phyloP scores from a whole-genome alignment of 306 rosid genomes.

The Lathyrus sativus region DNA sequence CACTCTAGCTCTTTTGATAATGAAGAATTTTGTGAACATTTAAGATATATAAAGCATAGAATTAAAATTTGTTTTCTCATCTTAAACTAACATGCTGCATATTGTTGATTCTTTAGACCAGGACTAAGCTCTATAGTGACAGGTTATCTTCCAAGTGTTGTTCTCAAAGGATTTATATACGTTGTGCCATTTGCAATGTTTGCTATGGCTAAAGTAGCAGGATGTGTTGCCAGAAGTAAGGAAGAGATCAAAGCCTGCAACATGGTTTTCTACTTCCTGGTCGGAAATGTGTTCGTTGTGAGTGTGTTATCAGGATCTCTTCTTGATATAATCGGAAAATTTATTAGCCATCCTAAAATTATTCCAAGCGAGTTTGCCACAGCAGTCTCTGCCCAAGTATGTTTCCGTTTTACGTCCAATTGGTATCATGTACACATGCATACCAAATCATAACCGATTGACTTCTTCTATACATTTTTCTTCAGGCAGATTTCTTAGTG shows the following conservation, averaged over 20 bases:
- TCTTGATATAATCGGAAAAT: constrained; percentile 75
- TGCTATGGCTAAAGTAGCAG: constrained; percentile 84
- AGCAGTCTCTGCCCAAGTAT: constrained; percentile 84
- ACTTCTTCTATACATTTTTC: constrained; percentile 26
- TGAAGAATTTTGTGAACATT: neutral
- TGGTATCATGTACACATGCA: no score
- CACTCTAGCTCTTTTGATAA: constrained; percentile 9
- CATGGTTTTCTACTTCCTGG: constrained; percentile 91
- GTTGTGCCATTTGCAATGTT: constrained; percentile 82
- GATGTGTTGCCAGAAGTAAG: constrained; percentile 77
- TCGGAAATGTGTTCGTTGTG: constrained; percentile 87
- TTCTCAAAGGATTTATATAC: constrained; percentile 78
- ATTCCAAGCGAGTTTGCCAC: constrained; percentile 75
- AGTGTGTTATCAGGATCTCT: constrained; percentile 91
- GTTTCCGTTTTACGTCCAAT: constrained; percentile 2
- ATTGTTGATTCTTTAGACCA: constrained; percentile 59
- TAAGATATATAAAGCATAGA: neutral
- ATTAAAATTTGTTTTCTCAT: constrained; percentile 5
- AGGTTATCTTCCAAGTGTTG: constrained; percentile 86
- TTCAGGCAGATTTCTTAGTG: constrained; percentile 93
- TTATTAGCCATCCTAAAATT: constrained; percentile 60
- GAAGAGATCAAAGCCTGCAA: constrained; percentile 92
- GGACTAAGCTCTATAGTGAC: constrained; percentile 85
- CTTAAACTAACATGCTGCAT: constrained; percentile 29
- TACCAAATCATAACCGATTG: neutral